phyloP scores from a whole-genome alignment of 495 filamentous ascomycete species.

The Penicillium subrubescens region DNA sequence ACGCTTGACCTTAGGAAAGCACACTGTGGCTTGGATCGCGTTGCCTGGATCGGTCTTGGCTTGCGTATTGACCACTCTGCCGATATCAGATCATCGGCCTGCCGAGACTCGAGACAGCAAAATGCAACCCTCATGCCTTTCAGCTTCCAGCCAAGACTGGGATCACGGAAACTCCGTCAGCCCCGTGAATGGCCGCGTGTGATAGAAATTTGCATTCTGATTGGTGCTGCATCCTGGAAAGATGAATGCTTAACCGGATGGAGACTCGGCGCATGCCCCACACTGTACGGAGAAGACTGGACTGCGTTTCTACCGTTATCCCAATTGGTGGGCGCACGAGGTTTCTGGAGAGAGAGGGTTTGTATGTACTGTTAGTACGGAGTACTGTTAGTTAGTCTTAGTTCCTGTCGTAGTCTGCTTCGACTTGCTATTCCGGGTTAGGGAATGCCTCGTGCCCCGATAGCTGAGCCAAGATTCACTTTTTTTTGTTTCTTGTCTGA shows the following conservation, averaged over 20 bases:
- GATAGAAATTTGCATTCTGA: not conserved
- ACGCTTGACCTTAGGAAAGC: too few relatives aligned
- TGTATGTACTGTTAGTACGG: too few relatives aligned
- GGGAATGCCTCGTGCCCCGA: not conserved
- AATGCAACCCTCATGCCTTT: not conserved
- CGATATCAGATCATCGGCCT: constrained; percentile 7
- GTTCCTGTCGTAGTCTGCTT: not conserved
- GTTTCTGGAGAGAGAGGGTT: not conserved
- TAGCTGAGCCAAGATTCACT: not conserved
- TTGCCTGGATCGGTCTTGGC: not conserved
- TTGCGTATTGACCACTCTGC: not conserved
- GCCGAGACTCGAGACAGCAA: not conserved
- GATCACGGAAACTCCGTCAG: not conserved
- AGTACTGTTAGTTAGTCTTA: not conserved
- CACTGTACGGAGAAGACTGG: not conserved
- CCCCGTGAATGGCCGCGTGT: not conserved
- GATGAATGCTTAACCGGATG: constrained; percentile 3
- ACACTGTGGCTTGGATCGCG: not conserved
- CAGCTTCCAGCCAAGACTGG: not conserved
- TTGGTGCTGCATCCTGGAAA: not conserved
- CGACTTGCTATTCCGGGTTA: constrained; percentile 11
- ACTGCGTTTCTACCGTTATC: not conserved
- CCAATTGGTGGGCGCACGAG: not conserved
- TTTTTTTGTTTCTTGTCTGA: not conserved
- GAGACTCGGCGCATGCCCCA: not conserved